phyloP scores from a whole-genome alignment of 73 alveolate genomes.

The Paramecium caudatum region DNA sequence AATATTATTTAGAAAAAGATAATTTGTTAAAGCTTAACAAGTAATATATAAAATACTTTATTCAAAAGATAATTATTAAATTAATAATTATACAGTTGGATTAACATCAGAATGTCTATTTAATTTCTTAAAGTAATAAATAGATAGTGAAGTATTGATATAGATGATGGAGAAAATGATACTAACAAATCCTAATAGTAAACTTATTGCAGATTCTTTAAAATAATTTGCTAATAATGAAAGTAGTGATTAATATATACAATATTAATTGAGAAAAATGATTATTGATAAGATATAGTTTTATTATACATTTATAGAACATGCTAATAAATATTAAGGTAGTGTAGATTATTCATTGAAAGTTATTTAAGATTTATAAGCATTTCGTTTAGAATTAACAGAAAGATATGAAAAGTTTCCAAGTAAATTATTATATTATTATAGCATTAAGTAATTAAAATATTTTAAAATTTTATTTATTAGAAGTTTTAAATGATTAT shows the following conservation, averaged over 20 bases:
- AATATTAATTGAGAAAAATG: background rate
- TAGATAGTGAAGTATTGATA: background rate
- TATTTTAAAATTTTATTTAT: slow-evolving; percentile 15
- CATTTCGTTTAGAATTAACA: background rate
- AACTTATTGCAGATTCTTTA: slow-evolving; percentile 16
- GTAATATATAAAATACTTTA: background rate
- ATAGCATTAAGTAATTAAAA: slow-evolving; percentile 50
- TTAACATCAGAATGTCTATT: background rate
- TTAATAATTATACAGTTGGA: background rate
- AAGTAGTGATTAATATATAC: background rate
- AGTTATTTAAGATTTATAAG: background rate
- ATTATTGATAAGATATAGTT: background rate
- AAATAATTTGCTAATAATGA: slow-evolving; percentile 29
- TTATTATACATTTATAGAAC: background rate
- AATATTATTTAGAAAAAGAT: background rate
- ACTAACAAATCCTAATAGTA: slow-evolving; percentile 12
- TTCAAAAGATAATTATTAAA: background rate
- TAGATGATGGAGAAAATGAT: slow-evolving; percentile 56
- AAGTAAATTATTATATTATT: background rate
- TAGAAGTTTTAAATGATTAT: slow-evolving; percentile 29
- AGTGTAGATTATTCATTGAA: background rate
- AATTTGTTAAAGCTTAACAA: slow-evolving; percentile 30
- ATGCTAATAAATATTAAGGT: background rate
- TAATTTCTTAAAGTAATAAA: slow-evolving; percentile 4
- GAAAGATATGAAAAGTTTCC: slow-evolving; percentile 48